phyloP scores from a whole-genome alignment of 257 asterid species.

The Solanum etuberosum region DNA sequence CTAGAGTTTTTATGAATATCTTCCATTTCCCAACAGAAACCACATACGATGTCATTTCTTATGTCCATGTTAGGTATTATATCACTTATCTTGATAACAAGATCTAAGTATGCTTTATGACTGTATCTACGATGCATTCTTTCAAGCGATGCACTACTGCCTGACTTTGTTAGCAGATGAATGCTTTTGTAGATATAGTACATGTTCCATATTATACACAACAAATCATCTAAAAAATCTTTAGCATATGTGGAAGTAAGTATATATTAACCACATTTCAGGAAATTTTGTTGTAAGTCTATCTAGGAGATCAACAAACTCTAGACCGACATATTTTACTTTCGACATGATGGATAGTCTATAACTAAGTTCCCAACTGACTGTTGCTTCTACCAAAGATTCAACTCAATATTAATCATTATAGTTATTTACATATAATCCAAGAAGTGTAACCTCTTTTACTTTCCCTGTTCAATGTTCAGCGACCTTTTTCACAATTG shows the following conservation, averaged over 20 bases:
- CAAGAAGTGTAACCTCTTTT: constrained; percentile 87
- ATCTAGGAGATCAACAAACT: constrained; percentile 83
- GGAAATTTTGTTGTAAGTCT: constrained; percentile 77
- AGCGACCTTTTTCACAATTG: constrained; percentile 78
- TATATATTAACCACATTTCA: constrained; percentile 88
- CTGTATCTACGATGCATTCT: constrained; percentile 87
- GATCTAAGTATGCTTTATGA: constrained; percentile 74
- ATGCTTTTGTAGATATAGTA: constrained; percentile 79
- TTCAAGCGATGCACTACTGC: constrained; percentile 70
- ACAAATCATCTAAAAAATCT: constrained; percentile 79
- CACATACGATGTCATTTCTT: constrained; percentile 87
- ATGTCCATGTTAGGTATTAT: constrained; percentile 78
- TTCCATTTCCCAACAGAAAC: constrained; percentile 90
- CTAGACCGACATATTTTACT: constrained; percentile 66
- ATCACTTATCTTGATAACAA: constrained; percentile 58
- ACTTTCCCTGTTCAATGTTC: constrained; percentile 86
- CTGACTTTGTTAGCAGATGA: constrained; percentile 91
- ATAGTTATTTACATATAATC: constrained; percentile 90
- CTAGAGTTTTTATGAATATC: constrained; percentile 72
- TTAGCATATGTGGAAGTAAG: constrained; percentile 81
- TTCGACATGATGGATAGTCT: constrained; percentile 70
- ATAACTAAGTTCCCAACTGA: constrained; percentile 65
- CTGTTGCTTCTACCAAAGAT: constrained; percentile 48
- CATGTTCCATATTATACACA: constrained; percentile 77
- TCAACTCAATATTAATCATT: constrained; percentile 57